phyloP scores from a whole-genome alignment of 2,329 filamentous ascomycete species.

The Alternaria ethzedia region DNA sequence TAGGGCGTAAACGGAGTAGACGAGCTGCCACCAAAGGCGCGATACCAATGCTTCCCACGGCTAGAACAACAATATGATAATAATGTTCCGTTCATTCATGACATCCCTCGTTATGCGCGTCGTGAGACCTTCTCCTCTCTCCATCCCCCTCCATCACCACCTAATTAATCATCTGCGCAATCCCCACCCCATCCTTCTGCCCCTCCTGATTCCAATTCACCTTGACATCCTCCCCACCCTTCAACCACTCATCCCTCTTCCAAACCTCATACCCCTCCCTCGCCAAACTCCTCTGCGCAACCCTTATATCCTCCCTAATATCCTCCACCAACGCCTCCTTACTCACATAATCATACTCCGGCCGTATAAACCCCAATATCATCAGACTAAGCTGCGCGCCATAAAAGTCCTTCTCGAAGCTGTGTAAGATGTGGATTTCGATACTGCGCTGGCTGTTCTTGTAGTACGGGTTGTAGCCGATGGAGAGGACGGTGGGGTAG shows the following conservation, averaged over 20 bases:
- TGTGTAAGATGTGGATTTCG: constrained; percentile 87
- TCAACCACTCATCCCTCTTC: constrained; percentile 56
- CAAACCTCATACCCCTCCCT: constrained; percentile 65
- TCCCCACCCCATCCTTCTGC: constrained; percentile 13
- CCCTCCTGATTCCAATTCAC: constrained; percentile 5
- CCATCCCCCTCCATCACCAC: neutral
- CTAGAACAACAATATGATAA: neutral
- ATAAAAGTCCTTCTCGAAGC: constrained; percentile 84
- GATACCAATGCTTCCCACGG: neutral
- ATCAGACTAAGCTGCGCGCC: constrained; percentile 77
- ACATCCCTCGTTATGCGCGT: neutral
- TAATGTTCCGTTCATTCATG: neutral
- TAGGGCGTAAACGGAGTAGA: neutral
- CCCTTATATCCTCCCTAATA: constrained; percentile 86
- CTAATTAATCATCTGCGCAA: constrained; percentile 21
- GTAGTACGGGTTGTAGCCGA: constrained; percentile 96
- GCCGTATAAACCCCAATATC: constrained; percentile 85
- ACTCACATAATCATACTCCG: constrained; percentile 86
- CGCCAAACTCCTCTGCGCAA: constrained; percentile 74
- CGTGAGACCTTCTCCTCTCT: neutral
- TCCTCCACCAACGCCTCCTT: constrained; percentile 85
- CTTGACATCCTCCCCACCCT: constrained; percentile 5
- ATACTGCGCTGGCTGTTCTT: constrained; percentile 86
- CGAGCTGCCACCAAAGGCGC: neutral
- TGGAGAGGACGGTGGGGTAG: constrained; percentile 43